A percentile compares a stretch with the other conserved stretches of the same genome.
These are phyloP conservation scores for Arthrinium phaeospermum DNA, from an alignment of 2,329 filamentous ascomycete genomes.

Conservation along the genomic window DNA sequence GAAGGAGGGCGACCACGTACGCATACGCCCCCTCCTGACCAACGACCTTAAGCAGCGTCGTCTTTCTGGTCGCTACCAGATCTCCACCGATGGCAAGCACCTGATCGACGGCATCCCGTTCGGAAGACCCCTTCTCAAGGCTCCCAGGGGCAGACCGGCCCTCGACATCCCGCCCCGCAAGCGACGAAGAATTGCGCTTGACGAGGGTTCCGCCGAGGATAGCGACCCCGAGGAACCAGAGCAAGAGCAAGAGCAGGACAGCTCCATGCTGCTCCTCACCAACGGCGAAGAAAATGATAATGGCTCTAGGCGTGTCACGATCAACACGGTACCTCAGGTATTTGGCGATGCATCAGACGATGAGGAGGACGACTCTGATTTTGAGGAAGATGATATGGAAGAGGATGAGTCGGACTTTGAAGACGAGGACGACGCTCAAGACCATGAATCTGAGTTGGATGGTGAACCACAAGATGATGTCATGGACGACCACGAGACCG, in stretches of 20 bases:
- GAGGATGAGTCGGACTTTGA: background rate
- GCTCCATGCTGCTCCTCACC: conserved; percentile 41
- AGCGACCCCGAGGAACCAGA: conserved; percentile 37
- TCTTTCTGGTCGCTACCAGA: conserved; percentile 80
- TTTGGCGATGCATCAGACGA: conserved; percentile 7
- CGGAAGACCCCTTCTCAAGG: conserved; percentile 72
- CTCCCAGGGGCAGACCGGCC: conserved; percentile 64
- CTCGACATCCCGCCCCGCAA: conserved; percentile 78
- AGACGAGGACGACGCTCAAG: conserved; percentile 15
- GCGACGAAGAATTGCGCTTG: conserved; percentile 56
- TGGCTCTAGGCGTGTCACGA: background rate
- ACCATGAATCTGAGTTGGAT: background rate
- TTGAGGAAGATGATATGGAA: conserved; percentile 17
- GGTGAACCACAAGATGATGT: background rate
- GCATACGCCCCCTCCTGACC: conserved; percentile 78
- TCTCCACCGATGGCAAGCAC: conserved; percentile 77
- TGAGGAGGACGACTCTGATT: conserved; percentile 21
- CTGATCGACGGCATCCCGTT: conserved; percentile 87
- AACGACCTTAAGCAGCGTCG: conserved; percentile 76
- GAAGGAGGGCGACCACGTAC: conserved; percentile 82
- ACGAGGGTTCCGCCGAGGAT: conserved; percentile 27
- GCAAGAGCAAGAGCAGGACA: conserved; percentile 29
- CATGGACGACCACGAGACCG: background rate
- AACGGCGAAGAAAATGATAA: conserved; percentile 30
- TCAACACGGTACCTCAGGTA: background rate